Percentiles rank a stretch among this genome's conserved stretches.
These are phyloP conservation scores for Hysterangium stoloniferum DNA, from an alignment of 768 basidiomycete genomes.

Conservation along the genomic window DNA sequence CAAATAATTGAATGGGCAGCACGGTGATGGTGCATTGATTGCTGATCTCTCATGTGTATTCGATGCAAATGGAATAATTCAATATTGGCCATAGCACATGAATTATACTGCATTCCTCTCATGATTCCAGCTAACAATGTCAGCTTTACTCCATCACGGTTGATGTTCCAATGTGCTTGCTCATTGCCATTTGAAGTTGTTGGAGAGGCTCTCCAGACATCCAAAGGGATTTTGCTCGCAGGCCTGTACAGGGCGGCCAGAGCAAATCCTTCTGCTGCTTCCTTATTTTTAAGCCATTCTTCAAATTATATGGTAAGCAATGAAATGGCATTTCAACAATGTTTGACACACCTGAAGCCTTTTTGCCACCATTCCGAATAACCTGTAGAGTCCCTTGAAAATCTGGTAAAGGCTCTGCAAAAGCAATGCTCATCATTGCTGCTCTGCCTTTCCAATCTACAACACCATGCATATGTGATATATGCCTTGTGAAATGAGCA, in stretches of 20 bases:
- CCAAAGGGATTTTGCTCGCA: too few relatives aligned
- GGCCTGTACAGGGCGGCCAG: conserved; percentile 22
- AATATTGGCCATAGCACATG: not conserved
- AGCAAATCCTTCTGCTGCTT: too few relatives aligned
- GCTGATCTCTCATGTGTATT: too few relatives aligned
- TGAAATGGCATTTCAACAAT: conserved; percentile 8
- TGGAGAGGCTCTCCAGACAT: too few relatives aligned
- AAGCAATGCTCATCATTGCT: conserved; percentile 22
- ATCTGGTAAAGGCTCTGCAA: conserved; percentile 15
- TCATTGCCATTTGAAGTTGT: conserved; percentile 21
- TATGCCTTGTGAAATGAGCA: conserved; percentile 14
- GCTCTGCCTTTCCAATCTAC: not conserved
- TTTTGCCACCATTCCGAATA: conserved; percentile 18
- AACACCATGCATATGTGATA: not conserved
- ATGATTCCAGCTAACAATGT: conserved; percentile 21
- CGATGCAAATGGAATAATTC: too few relatives aligned
- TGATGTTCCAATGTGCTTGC: conserved; percentile 19
- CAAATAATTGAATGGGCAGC: too few relatives aligned
- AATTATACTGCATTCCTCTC: conserved; percentile 15
- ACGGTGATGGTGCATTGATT: too few relatives aligned
- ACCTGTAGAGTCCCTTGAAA: conserved; percentile 12
- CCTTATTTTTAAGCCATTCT: conserved; percentile 25
- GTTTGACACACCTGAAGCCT: too few relatives aligned
- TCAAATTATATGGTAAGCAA: not conserved
- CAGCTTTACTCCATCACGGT: conserved; percentile 19